A percentile compares a stretch with the other conserved stretches of the same genome.
Evolutionary conservation across 257 asterid genomes (phyloP).

Genomic region (Ilex aquifolium): DNA sequence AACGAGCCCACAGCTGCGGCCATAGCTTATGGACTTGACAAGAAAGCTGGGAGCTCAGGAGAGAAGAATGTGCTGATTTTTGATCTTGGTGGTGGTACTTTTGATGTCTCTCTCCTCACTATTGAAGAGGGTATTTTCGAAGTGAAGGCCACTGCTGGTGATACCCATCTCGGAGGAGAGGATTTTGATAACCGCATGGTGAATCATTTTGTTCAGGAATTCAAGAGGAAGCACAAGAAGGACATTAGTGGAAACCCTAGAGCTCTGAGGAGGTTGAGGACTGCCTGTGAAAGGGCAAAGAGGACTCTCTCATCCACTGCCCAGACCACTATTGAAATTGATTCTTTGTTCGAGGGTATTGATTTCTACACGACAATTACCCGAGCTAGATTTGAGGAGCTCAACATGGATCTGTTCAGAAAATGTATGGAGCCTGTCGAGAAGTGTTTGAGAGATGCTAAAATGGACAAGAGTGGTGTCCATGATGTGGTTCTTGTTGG

Average conservation of each 20-base stretch:
- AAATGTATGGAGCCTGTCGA: no score
- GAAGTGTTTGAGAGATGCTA: no score
- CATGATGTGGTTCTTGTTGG: slow-evolving; percentile 41
- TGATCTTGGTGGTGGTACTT: slow-evolving; percentile 18
- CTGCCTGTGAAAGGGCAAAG: slow-evolving; percentile 36
- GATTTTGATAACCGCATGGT: slow-evolving; percentile 34
- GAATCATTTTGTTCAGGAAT: slow-evolving; percentile 33
- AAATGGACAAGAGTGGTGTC: slow-evolving; percentile 30
- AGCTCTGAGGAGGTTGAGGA: slow-evolving; percentile 30
- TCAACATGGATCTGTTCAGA: no score
- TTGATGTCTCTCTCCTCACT: slow-evolving; percentile 29
- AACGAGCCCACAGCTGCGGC: slow-evolving; percentile 48
- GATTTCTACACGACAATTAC: no score
- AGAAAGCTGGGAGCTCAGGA: slow-evolving; percentile 22
- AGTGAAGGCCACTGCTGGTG: slow-evolving; percentile 37
- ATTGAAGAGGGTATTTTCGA: slow-evolving; percentile 35
- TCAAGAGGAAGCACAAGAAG: slow-evolving; percentile 28
- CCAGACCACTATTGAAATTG: no score
- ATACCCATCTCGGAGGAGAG: slow-evolving; percentile 34
- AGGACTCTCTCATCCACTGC: not conserved
- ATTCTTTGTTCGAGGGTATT: no score
- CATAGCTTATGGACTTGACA: slow-evolving; percentile 41
- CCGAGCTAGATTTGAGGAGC: no score
- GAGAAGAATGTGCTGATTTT: slow-evolving; percentile 30
- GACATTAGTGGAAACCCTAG: slow-evolving; percentile 34